Evolutionary conservation across 2,329 filamentous ascomycete species (phyloP).

Genomic region (Aspergillus sp.): DNA sequence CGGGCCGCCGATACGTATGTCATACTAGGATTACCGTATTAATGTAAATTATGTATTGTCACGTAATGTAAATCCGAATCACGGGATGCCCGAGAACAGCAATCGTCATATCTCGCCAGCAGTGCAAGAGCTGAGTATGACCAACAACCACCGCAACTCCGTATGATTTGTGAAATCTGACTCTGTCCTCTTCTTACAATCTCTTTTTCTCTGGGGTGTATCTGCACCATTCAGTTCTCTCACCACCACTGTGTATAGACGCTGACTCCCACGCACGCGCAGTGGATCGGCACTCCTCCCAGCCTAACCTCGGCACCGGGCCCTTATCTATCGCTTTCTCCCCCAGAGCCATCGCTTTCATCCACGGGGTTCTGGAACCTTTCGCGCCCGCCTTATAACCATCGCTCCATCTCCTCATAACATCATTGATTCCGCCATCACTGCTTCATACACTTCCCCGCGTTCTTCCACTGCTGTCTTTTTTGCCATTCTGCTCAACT

Average conservation of each 20-base stretch:
- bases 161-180: no score
- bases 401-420: not conserved
- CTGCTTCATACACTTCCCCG: conserved; percentile 3
- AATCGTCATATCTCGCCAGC: no score
- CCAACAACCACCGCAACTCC: no score
- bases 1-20: not conserved
- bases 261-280: not conserved
- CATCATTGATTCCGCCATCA: conserved; percentile 1
- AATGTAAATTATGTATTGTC: not conserved
- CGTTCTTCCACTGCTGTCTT: not conserved
- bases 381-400: conserved; percentile 5
- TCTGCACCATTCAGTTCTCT: no score
- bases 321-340: conserved; percentile 24
- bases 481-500: not conserved
- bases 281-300: not conserved
- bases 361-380: conserved; percentile 28
- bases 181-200: no score
- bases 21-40: not conserved
- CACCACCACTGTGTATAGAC: no score
- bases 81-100: not conserved
- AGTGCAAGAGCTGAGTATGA: no score
- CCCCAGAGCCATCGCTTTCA: conserved; percentile 23
- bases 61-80: not conserved
- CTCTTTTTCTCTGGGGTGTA: no score
- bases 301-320: conserved; percentile 29